These are phyloP conservation scores for Ulvella scutata DNA, from an alignment of 139 green algal genomes.

Conservation along the genomic window DNA sequence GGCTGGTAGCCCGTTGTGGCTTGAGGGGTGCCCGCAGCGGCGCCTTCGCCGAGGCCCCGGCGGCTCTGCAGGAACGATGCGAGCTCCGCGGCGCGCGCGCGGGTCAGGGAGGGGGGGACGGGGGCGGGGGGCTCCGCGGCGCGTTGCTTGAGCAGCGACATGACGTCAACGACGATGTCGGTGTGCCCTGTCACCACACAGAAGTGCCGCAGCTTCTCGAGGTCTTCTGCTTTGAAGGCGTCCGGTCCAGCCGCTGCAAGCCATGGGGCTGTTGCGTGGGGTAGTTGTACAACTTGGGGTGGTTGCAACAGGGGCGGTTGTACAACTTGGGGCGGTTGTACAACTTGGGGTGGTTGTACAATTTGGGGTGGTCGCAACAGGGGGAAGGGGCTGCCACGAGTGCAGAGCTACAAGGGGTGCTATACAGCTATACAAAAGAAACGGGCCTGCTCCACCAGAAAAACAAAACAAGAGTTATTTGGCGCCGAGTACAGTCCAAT, in stretches of 20 bases:
- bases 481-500: too few species aligned
- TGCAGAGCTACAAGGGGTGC: not conserved
- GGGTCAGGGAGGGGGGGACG: not conserved
- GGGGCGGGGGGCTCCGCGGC: not conserved
- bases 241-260: not conserved
- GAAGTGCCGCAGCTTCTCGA: not conserved
- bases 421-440: too few species aligned
- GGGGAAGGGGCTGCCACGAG: not conserved
- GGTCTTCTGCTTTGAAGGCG: not conserved
- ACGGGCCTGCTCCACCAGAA: too few species aligned
- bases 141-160: not conserved
- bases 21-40: too few species aligned
- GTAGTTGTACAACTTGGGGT: not conserved
- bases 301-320: too few species aligned
- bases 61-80: not conserved
- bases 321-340: not conserved
- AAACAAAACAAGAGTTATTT: too few species aligned
- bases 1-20: too few species aligned
- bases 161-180: not conserved
- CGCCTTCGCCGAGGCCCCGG: too few species aligned
- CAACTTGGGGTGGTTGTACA: not conserved
- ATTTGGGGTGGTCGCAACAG: not conserved
- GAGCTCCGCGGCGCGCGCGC: not conserved
- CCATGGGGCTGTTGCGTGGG: not conserved
- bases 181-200: not conserved